phyloP scores from a whole-genome alignment of 805 yeast genomes.

The Candida endomychidarum region DNA sequence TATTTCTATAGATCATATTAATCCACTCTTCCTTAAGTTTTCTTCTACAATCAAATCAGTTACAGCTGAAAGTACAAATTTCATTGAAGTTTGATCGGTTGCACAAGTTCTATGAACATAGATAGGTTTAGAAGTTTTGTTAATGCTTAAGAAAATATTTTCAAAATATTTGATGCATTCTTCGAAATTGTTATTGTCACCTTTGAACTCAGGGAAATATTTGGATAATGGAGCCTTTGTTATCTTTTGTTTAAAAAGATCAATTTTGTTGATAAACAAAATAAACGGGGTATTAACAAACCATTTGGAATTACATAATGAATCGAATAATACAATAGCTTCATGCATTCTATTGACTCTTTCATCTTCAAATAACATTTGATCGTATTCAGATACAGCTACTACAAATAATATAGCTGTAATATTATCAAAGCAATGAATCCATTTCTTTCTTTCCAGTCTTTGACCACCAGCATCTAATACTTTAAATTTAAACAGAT shows the following conservation, averaged over 20 bases:
- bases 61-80: constrained; percentile 86
- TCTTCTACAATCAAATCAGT: constrained; percentile 88
- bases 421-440: constrained; percentile 88
- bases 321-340: constrained; percentile 77
- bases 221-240: constrained; percentile 60
- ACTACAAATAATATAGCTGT: constrained; percentile 85
- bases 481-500: constrained; percentile 65
- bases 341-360: constrained; percentile 89
- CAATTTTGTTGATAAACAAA: constrained; percentile 85
- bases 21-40: constrained; percentile 75
- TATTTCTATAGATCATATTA: no score
- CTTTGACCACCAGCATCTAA: constrained; percentile 97
- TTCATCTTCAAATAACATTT: constrained; percentile 85
- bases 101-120: constrained; percentile 95
- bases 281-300: constrained; percentile 84
- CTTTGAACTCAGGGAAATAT: constrained; percentile 78
- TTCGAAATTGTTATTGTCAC: constrained; percentile 58
- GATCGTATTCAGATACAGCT: constrained; percentile 92
- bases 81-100: constrained; percentile 86
- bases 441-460: constrained; percentile 90
- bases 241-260: constrained; percentile 73
- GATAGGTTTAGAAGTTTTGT: constrained; percentile 69
- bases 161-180: constrained; percentile 75
- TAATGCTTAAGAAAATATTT: constrained; percentile 58
- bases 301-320: constrained; percentile 83